These are phyloP conservation scores for Beta lomatogona DNA, from an alignment of 179 eudicot species.

Conservation along the genomic window DNA sequence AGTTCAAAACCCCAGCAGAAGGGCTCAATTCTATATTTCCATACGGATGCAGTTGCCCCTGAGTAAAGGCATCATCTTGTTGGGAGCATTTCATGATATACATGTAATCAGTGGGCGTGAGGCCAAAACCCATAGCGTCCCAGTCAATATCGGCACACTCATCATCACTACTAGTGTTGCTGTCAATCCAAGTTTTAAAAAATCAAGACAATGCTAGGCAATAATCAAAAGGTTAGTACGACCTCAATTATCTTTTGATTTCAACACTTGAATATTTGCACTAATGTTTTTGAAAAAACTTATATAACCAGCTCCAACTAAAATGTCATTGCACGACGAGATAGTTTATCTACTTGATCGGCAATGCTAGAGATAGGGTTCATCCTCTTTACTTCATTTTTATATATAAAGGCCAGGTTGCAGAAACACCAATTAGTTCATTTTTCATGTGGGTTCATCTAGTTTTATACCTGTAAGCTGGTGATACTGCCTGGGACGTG, in stretches of 20 bases:
- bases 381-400: no score
- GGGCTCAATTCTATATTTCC: slow-evolving; percentile 44
- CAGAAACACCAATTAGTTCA: neutral
- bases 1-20: slow-evolving; percentile 40
- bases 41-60: slow-evolving; percentile 36
- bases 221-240: neutral
- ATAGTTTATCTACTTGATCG: no score
- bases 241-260: no score
- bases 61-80: slow-evolving; percentile 23
- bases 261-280: no score
- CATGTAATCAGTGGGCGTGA: slow-evolving; percentile 49
- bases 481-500: slow-evolving; percentile 18
- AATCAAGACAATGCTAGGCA: neutral
- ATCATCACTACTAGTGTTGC: slow-evolving; percentile 30
- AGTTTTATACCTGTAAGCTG: slow-evolving; percentile 8
- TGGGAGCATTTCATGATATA: slow-evolving; percentile 40
- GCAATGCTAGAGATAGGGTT: no score
- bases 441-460: neutral
- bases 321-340: no score
- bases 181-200: neutral
- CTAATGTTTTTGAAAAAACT: no score
- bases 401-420: neutral
- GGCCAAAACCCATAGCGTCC: slow-evolving; percentile 41
- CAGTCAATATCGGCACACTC: slow-evolving; percentile 39
- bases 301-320: no score